Base-by-base conservation (phyloP, 2,329 filamentous ascomycete genomes). In the Ophidiomyces ophidiicola region DNA sequence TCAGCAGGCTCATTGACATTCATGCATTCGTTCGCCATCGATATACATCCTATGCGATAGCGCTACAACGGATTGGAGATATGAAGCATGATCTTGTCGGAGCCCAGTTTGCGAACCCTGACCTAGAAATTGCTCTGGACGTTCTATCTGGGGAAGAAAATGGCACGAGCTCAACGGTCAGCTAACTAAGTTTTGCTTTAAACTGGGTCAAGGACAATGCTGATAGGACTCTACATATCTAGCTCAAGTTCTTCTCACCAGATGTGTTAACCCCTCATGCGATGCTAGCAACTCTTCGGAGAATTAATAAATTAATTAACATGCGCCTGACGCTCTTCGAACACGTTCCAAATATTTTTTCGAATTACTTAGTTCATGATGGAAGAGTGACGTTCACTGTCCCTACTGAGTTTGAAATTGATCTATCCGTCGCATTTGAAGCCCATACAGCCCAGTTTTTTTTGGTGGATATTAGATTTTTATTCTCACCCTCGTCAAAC, bases 321-420 rank as follows among this genome's bases (percentile, higher is more conserved):
- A 74, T 90, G 40, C 77, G 88, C 35, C 64, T 98, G n/a, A 85
- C 83, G 41, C 66, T 94, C 10, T 74, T 93, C 44, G 87, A 96
- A 49, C 75, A 78, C 46, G 74, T 94, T 32, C 90, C 90, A 0
- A 61, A 67, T n/a, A 72, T 81, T 39, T 83, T 96, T 56, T 72
- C 72, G 50, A 71, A 82, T 44, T 96, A 86, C 62, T 71, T 69
- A 4, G 82, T 98, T 44, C 72, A 73, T 37, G 82, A 84, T 36
- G 90, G 92, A n/a, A 77, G 88, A 34, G 88, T 82, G 5, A 96
- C 86, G 0, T 98, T 98, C 58, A 73, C 68, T 32, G 82, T 96
- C 1, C 66, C 74, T 2, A 74, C 75, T 38, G 88, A 96, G 57
- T 94, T 94, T 51, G 88, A 96, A 57, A 75, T 96, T 14, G 90